Evolutionary conservation across 176 grass and related monocot genomes (phyloP).

Genomic region (Musa schizocarpa): DNA sequence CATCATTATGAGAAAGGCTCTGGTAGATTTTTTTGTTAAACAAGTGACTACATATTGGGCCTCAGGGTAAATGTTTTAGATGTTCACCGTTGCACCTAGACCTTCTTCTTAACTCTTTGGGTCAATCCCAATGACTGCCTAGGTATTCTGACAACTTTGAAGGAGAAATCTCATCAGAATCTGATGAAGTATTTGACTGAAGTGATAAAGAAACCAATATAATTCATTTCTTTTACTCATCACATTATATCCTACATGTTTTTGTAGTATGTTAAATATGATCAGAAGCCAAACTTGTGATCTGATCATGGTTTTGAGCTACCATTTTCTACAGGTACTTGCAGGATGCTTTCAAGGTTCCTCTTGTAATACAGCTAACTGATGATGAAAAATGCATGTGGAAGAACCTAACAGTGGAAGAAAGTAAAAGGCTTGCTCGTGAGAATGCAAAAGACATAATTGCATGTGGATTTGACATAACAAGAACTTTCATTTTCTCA

Average conservation of each 20-base stretch:
- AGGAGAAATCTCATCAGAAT: background rate
- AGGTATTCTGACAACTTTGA: background rate
- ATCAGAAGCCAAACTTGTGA: background rate
- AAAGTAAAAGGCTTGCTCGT: constrained; percentile 78
- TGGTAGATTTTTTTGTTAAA: no score
- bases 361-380: constrained; percentile 93
- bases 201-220: background rate
- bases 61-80: no score
- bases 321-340: constrained; percentile 50
- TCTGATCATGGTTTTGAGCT: background rate
- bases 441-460: constrained; percentile 99
- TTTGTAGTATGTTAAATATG: background rate
- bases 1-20: no score
- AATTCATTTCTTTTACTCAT: background rate
- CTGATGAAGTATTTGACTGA: no score
- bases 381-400: constrained; percentile 86
- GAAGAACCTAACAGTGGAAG: constrained; percentile 73
- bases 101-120: no score
- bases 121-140: background rate
- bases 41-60: no score
- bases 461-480: constrained; percentile 84
- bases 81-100: no score
- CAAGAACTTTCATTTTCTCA: constrained; percentile 83
- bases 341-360: constrained; percentile 94
- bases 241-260: background rate